Evolutionary conservation across 2,329 filamentous ascomycete species (phyloP), one percentile per base, ranked within the genome.

Genomic region (Ophidiomyces ophidiicola): DNA sequence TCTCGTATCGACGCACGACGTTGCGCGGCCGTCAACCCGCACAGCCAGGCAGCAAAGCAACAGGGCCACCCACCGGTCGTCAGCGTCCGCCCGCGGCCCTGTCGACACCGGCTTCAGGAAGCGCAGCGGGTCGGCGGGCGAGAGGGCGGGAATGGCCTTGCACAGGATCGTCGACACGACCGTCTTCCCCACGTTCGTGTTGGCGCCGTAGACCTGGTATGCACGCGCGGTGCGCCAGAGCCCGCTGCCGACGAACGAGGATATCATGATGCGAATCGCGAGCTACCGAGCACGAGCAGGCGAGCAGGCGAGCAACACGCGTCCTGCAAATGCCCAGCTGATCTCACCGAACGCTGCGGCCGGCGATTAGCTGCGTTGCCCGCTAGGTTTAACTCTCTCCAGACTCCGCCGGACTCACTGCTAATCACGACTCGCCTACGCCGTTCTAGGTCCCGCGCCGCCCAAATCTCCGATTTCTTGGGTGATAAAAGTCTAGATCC

Each of bases 101-200:
- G 84, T 90, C 1, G 82, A 88, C 1, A 92, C 77, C 0, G 84
- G 84, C 57, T 92, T 92, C 39, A 92, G 55, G 56, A 82, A 92
- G 14, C 62, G 59, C 32, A 71, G 68, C 14, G 61, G 51, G 5
- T 58, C 42, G 5, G 52, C 53, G n/a, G 50, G 56, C 46, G 66
- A 64, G 26, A 61, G 60, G 18, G 61, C 64, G 25, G 61, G 63
- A 3, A 77, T 69, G 6, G 78, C 71, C 45, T 73, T 76, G 56
- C 76, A 80, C 3, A 92, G 65, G 8, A 85, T 60, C 0, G 82
- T 85, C 1, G 80, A 79, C 42, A 86, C 71, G 21, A 92, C 74
- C 0, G 84, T 92, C 66, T 92, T 92, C 47, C 84, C 84, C 18
- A 90, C 82, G 48, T 82, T 76, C 0, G 84, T 90, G 51, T 88